Evolutionary conservation across 2,329 filamentous ascomycete genomes (phyloP).

Genomic region (Fusarium begoniae): DNA sequence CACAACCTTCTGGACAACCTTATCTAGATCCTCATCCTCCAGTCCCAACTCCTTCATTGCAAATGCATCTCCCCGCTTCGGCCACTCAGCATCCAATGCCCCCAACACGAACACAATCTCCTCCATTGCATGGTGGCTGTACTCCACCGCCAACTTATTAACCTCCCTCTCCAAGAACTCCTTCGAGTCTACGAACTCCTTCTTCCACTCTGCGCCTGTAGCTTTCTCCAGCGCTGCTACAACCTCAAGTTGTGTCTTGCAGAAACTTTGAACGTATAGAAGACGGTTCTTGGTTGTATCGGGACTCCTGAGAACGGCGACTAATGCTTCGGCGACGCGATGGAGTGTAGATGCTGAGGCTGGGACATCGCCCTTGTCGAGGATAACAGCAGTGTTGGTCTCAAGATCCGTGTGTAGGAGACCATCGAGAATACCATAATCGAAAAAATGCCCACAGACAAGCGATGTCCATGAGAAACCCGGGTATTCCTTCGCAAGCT

Average conservation of each 20-base stretch:
- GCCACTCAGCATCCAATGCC: constrained; percentile 60
- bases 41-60: constrained; percentile 59
- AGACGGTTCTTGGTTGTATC: constrained; percentile 61
- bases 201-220: constrained; percentile 53
- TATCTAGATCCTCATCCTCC: constrained; percentile 57
- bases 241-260: constrained; percentile 58
- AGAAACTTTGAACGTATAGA: constrained; percentile 58
- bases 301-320: constrained; percentile 58
- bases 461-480: constrained; percentile 62
- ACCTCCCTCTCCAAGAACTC: constrained; percentile 52
- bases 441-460: constrained; percentile 55
- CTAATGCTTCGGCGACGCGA: constrained; percentile 59
- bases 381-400: constrained; percentile 55
- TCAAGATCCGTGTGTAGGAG: constrained; percentile 55
- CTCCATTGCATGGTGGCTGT: constrained; percentile 49
- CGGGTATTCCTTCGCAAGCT: constrained; percentile 45
- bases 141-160: constrained; percentile 50
- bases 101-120: constrained; percentile 61
- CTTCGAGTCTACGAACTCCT: constrained; percentile 48
- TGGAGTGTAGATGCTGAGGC: constrained; percentile 61
- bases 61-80: constrained; percentile 52
- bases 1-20: constrained; percentile 50
- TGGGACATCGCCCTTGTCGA: constrained; percentile 60
- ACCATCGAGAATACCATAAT: constrained; percentile 58
- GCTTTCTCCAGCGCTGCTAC: constrained; percentile 60